These are phyloP conservation scores for Mentha longifolia DNA, from an alignment of 257 asterid genomes.

Conservation along the genomic window DNA sequence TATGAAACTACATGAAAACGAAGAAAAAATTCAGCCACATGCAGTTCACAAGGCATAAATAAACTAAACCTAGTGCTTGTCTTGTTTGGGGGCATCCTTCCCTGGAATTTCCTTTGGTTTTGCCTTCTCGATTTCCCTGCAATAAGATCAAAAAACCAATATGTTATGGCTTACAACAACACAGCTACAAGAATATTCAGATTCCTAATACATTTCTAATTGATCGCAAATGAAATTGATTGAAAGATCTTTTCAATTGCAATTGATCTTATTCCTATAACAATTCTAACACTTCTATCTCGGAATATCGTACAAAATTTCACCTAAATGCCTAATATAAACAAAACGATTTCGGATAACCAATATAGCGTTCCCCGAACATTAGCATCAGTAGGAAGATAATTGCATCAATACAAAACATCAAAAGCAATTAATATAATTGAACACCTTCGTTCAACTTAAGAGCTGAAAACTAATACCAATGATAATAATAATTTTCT, in stretches of 20 bases:
- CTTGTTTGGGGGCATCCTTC: constrained; percentile 60
- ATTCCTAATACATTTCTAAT: neutral
- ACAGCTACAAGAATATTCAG: constrained; percentile 2
- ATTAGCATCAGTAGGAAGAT: neutral
- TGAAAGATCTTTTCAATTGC: neutral
- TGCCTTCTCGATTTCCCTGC: constrained; percentile 71
- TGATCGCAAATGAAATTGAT: constrained; percentile 25
- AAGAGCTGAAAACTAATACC: neutral
- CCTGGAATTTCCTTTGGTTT: constrained; percentile 69
- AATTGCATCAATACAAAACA: neutral
- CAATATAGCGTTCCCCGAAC: neutral
- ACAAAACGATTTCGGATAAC: neutral
- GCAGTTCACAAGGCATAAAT: constrained; percentile 9
- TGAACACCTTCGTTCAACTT: neutral
- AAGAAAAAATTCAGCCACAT: constrained; percentile 15
- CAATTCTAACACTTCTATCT: neutral
- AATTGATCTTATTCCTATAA: neutral
- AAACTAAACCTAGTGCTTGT: constrained; percentile 46
- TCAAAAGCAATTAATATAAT: neutral
- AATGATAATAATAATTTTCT: neutral
- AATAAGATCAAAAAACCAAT: constrained; percentile 20
- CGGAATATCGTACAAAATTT: neutral
- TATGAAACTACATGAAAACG: constrained; percentile 21
- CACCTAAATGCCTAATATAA: neutral
- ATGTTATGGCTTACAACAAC: neutral